Evolutionary conservation across 139 green algal species (phyloP).

Genomic region (Ettlia oleoabundans): DNA sequence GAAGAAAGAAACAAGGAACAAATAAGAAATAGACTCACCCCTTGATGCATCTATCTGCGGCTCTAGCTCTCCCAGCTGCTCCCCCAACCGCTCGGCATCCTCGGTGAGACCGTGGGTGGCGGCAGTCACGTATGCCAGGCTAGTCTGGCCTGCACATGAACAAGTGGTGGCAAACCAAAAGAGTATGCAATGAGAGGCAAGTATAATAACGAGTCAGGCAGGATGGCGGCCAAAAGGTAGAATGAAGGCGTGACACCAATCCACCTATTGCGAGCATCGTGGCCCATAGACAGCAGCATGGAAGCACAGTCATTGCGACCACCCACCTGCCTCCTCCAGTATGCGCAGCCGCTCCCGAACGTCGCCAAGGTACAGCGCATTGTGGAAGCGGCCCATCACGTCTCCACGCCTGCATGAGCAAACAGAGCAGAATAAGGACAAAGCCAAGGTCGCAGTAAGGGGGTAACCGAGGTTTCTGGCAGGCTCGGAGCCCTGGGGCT

Average conservation of each 20-base stretch:
- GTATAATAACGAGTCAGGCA: neutral
- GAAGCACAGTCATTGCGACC: neutral
- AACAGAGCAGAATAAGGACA: too few relatives aligned
- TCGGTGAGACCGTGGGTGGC: conserved; percentile 84
- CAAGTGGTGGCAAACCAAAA: neutral
- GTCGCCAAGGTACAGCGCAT: conserved; percentile 97
- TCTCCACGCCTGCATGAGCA: too few relatives aligned
- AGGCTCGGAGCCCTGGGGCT: too few relatives aligned
- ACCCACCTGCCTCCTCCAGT: conserved; percentile 81
- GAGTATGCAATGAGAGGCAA: neutral
- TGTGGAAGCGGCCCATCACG: conserved; percentile 96
- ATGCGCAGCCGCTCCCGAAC: conserved; percentile 81
- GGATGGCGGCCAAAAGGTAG: too few relatives aligned
- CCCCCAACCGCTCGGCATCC: conserved; percentile 68
- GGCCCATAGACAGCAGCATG: neutral
- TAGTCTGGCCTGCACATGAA: conserved; percentile 72
- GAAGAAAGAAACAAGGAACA: too few relatives aligned
- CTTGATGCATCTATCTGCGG: conserved; percentile 41
- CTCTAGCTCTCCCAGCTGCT: conserved; percentile 60
- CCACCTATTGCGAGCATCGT: neutral
- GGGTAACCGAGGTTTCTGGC: too few relatives aligned
- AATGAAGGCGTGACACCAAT: neutral
- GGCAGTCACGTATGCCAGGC: conserved; percentile 94
- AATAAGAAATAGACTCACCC: too few relatives aligned
- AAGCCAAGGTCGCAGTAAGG: too few relatives aligned